These are phyloP conservation scores for Calamus simplicifolius DNA, from an alignment of 176 grass and related monocot genomes.

Conservation along the genomic window DNA sequence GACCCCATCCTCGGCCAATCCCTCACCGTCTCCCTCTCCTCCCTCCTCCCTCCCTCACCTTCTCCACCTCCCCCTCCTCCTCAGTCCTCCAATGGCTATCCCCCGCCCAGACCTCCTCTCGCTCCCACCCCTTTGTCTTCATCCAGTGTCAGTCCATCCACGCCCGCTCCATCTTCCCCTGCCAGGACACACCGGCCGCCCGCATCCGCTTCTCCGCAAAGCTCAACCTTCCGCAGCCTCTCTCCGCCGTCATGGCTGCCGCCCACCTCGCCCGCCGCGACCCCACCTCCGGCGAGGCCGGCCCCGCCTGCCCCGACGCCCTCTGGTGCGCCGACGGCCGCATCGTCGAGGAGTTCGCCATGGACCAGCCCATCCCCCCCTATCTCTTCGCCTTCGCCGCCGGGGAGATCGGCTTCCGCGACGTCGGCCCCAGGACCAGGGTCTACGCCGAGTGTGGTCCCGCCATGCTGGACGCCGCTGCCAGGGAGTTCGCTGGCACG, in stretches of 20 bases:
- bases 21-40: constrained; percentile 46
- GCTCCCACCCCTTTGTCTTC: constrained; percentile 54
- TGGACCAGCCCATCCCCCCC: constrained; percentile 80
- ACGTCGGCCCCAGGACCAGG: constrained; percentile 68
- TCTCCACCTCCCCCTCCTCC: constrained; percentile 42
- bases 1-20: constrained; percentile 60
- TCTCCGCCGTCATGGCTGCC: constrained; percentile 52
- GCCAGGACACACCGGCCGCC: constrained; percentile 25
- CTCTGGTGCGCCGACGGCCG: constrained; percentile 59
- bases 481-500: constrained; percentile 72
- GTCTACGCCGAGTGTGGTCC: constrained; percentile 67
- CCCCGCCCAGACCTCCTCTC: constrained; percentile 41
- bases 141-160: constrained; percentile 95
- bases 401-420: constrained; percentile 51
- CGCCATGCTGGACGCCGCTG: constrained; percentile 46
- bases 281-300: constrained; percentile 37
- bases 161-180: constrained; percentile 85
- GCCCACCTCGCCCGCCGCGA: constrained; percentile 47
- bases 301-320: constrained; percentile 41
- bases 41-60: constrained; percentile 1
- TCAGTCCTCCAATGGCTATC: constrained; percentile 52
- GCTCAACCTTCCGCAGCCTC: constrained; percentile 14
- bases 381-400: constrained; percentile 88
- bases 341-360: constrained; percentile 73
- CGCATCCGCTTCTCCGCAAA: constrained; percentile 34